A percentile compares a stretch with the other conserved stretches of the same genome.
These are phyloP conservation scores for Trichoderma oligosporum DNA, from an alignment of 2,329 filamentous ascomycete species.

Conservation along the genomic window DNA sequence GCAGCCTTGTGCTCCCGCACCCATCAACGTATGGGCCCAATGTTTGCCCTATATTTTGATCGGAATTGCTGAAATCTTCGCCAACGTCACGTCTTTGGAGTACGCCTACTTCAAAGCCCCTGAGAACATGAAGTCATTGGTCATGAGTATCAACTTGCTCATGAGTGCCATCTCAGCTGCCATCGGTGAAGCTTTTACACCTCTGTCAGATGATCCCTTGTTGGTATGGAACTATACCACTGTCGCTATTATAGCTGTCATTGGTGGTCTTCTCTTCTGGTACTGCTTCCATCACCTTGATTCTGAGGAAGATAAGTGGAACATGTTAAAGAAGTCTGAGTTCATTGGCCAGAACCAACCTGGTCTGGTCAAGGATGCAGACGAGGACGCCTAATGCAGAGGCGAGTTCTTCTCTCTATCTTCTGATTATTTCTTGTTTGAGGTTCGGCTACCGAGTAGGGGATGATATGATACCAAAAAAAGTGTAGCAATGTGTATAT, in stretches of 20 bases:
- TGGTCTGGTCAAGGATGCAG: conserved; percentile 27
- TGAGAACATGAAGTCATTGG: conserved; percentile 75
- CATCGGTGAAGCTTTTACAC: conserved; percentile 64
- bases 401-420: not conserved
- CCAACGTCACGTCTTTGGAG: conserved; percentile 61
- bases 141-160: conserved; percentile 65
- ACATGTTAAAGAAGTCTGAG: conserved; percentile 52
- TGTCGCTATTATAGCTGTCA: conserved; percentile 58
- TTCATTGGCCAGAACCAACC: conserved; percentile 41
- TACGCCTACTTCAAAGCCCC: conserved; percentile 77
- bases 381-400: conserved; percentile 13
- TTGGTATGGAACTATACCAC: conserved; percentile 69
- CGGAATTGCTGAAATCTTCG: conserved; percentile 51
- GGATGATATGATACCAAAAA: conserved; percentile 19
- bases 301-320: conserved; percentile 63
- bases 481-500: conserved; percentile 14
- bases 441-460: not conserved
- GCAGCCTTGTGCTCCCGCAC: conserved; percentile 50
- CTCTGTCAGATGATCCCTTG: conserved; percentile 59
- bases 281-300: conserved; percentile 63
- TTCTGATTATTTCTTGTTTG: not conserved
- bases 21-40: conserved; percentile 64
- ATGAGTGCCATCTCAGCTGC: conserved; percentile 67
- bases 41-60: conserved; percentile 49
- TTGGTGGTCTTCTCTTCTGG: conserved; percentile 66